Percentiles rank a stretch among this genome's conserved stretches.
phyloP scores from a whole-genome alignment of 805 yeast species.

The Sugiyamaella marilandica region DNA sequence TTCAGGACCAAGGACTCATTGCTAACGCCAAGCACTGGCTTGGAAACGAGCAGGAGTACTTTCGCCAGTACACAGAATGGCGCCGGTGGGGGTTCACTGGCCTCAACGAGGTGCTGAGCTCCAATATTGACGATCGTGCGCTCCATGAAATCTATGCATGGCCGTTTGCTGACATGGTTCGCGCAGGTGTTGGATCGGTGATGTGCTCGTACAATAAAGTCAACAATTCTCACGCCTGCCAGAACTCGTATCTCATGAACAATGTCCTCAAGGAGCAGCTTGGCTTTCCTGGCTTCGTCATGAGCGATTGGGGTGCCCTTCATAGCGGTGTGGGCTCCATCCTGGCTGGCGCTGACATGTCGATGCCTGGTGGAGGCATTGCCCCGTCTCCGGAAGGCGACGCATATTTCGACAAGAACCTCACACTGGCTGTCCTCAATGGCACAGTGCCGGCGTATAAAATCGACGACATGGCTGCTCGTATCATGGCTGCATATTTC shows the following conservation, averaged over 20 bases:
- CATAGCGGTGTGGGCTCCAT: constrained; percentile 52
- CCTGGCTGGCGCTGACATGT: constrained; percentile 58
- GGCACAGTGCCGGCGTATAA: constrained; percentile 50
- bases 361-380: constrained; percentile 58
- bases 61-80: constrained; percentile 52
- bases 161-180: constrained; percentile 62
- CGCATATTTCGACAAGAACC: constrained; percentile 49
- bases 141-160: constrained; percentile 59
- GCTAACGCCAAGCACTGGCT: constrained; percentile 54
- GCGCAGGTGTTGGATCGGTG: constrained; percentile 57
- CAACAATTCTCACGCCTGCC: constrained; percentile 55
- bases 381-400: constrained; percentile 9
- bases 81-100: constrained; percentile 41
- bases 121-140: constrained; percentile 55
- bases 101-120: constrained; percentile 40
- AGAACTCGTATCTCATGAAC: constrained; percentile 52
- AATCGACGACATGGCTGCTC: constrained; percentile 57
- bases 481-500: constrained; percentile 55
- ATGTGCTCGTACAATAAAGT: constrained; percentile 58
- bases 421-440: constrained; percentile 52
- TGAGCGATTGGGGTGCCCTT: constrained; percentile 64
- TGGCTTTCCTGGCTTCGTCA: constrained; percentile 65
- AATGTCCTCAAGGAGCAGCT: constrained; percentile 54
- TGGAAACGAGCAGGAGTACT: constrained; percentile 61
- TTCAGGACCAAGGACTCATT: constrained; percentile 54